Conservation (phyloP, 106 monocot species). For the Posidonia australis region DNA sequence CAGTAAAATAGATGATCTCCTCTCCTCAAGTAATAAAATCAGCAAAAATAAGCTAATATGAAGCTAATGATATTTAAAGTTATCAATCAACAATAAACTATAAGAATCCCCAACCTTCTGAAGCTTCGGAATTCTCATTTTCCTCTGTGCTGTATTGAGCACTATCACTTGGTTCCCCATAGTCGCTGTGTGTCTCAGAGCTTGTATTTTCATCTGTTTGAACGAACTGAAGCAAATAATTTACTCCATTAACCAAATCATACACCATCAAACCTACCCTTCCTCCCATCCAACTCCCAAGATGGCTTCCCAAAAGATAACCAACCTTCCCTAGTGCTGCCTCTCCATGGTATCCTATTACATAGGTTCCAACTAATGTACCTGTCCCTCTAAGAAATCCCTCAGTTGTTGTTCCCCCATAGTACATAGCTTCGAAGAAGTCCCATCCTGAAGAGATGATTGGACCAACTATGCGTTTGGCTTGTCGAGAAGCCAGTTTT, state of each 20-base stretch:
- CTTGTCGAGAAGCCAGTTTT: conserved; percentile 54
- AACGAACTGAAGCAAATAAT: conserved; percentile 29
- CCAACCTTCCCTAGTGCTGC: conserved; percentile 59
- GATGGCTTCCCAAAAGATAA: conserved; percentile 66
- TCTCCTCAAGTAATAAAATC: no score
- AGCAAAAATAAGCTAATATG: no score
- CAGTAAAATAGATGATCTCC: no score
- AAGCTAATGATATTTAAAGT: no score
- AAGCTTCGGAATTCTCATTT: neutral
- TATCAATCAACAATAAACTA: neutral
- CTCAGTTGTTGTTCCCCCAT: conserved; percentile 53
- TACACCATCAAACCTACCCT: conserved; percentile 79
- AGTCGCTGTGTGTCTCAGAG: neutral
- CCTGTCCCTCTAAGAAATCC: conserved; percentile 67
- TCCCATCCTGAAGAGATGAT: conserved; percentile 89
- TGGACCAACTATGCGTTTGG: conserved; percentile 78
- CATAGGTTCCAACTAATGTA: conserved; percentile 64
- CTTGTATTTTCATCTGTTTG: conserved; percentile 9
- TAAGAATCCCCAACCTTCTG: conserved; percentile 3
- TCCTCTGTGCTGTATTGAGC: neutral
- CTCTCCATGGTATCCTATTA: conserved; percentile 59
- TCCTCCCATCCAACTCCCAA: conserved; percentile 83
- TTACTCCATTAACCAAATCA: conserved; percentile 54
- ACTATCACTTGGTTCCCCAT: neutral
- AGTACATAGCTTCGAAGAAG: conserved; percentile 81